Base-by-base conservation (phyloP, 495 filamentous ascomycete genomes). In the Chaetomidium leptoderma region DNA sequence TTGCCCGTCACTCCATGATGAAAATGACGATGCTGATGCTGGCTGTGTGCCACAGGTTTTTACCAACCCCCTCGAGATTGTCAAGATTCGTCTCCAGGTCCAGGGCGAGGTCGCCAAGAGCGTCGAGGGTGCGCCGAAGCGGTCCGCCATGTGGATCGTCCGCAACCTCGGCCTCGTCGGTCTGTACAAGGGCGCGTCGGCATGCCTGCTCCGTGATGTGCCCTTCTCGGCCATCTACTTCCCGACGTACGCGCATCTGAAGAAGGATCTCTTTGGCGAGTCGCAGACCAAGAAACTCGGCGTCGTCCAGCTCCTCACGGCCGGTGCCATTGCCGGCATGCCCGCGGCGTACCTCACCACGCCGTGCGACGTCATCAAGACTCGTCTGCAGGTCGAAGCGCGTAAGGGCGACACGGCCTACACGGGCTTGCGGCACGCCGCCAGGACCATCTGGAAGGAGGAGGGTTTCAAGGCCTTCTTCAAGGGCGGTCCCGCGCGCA, bases 161-260 rank as follows among this genome's bases (percentile, higher is more conserved):
- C 86, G 84, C 68, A 96, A 97, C 70, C 79, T 98, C 36, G 93
- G 93, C 78, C 79, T 98, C n/a, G 78, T 96, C 43, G 93, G 93
- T 29, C 76, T 98, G 59, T 98, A 98, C 79, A 97, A 95, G 78
- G 95, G 93, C 47, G 93, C 95, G n/a, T 91, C 84, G 40, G 93
- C 95, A 11, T 98, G 93, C 72, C 77, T 98, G 62, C 83, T 97
- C 21, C 92, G 93, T 55, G 93, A 97, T 70, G 89, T 97, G 6
- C 93, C 93, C 3, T 98, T 98, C 78, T 96, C 91, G 43, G 91
- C 90, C 57, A 98, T 98, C 68, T 98, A 98, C 77, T 98, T 98
- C 84, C 92, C 95, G 10, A 89, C 90, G 21, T 98, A 98, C 76
- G 86, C 83, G 59, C 93, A 98, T 70, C 76, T 98, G 51, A 98